Evolutionary conservation across 768 basidiomycete genomes (phyloP).

Genomic region (Boletus eberwhitei): DNA sequence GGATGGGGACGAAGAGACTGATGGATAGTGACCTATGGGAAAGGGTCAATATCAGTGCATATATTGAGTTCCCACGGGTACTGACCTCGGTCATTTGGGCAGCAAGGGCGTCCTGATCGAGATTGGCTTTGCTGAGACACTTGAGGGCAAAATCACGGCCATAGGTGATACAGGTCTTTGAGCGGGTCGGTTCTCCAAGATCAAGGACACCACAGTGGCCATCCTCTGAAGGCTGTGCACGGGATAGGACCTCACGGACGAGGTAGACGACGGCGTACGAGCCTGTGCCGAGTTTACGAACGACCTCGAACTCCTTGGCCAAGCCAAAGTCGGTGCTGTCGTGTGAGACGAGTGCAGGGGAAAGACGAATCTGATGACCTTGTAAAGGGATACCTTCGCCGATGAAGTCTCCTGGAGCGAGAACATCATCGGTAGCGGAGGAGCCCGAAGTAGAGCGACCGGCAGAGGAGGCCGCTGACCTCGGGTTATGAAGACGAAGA

Average conservation of each 20-base stretch:
- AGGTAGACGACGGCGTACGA: conserved; percentile 94
- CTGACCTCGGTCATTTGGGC: conserved; percentile 89
- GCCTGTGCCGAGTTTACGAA: conserved; percentile 81
- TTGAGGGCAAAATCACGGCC: conserved; percentile 93
- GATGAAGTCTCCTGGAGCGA: conserved; percentile 70
- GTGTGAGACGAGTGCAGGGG: conserved; percentile 38
- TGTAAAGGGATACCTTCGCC: conserved; percentile 65
- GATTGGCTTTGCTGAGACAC: conserved; percentile 91
- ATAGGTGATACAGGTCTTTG: conserved; percentile 46
- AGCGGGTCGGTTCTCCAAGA: conserved; percentile 38
- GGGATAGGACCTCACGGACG: conserved; percentile 65
- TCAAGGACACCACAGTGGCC: conserved; percentile 56
- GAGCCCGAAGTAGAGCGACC: conserved; percentile 31
- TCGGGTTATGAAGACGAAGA: conserved; percentile 36
- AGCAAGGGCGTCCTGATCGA: conserved; percentile 80
- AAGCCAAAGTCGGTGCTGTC: conserved; percentile 41
- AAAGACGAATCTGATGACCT: conserved; percentile 61
- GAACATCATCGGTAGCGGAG: conserved; percentile 47
- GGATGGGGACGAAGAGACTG: conserved; percentile 86
- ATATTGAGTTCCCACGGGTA: conserved; percentile 11
- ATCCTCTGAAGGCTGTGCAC: conserved; percentile 44
- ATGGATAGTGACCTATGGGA: conserved; percentile 80
- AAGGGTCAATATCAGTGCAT: conserved; percentile 8
- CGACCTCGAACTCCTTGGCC: conserved; percentile 75
- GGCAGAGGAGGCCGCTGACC: conserved; percentile 30